phyloP scores from a whole-genome alignment of 805 yeast species.

The Maudiozyma pseudohumilis region DNA sequence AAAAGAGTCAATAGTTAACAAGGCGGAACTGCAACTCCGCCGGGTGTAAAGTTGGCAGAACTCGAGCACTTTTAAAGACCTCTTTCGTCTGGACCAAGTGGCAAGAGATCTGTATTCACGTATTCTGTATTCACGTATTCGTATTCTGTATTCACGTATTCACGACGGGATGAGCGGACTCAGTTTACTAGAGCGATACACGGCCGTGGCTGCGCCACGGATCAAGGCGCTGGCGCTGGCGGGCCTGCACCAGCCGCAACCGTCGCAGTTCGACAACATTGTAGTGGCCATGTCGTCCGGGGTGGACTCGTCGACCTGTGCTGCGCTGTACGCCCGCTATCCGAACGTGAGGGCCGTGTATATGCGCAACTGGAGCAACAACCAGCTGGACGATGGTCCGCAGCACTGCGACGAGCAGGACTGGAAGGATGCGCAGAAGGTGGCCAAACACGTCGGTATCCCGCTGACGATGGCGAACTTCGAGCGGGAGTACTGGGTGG shows the following conservation, averaged over 20 bases:
- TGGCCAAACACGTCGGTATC: conserved; percentile 51
- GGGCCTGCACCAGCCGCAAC: conserved; percentile 21
- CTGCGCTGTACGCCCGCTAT: conserved; percentile 53
- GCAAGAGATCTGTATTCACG: no score
- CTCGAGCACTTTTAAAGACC: no score
- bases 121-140: no score
- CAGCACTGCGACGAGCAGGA: conserved; percentile 71
- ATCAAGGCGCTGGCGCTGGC: no score
- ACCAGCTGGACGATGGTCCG: conserved; percentile 8
- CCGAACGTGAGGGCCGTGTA: conserved; percentile 68
- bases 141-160: no score
- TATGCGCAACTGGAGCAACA: conserved; percentile 76
- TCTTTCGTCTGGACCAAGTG: no score
- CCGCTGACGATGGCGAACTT: conserved; percentile 71
- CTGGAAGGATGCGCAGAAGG: conserved; percentile 72
- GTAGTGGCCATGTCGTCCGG: conserved; percentile 94
- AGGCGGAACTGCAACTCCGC: no score
- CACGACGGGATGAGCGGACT: no score
- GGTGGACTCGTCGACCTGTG: conserved; percentile 88
- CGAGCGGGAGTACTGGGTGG: conserved; percentile 86
- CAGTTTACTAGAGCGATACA: no score
- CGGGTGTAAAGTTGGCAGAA: no score
- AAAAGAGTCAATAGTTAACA: no score
- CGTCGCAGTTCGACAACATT: conserved; percentile 47
- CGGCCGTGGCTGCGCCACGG: no score